Evolutionary conservation across 192 early-diverging fungal species (phyloP).

Genomic region (Glomus cerebriforme): DNA sequence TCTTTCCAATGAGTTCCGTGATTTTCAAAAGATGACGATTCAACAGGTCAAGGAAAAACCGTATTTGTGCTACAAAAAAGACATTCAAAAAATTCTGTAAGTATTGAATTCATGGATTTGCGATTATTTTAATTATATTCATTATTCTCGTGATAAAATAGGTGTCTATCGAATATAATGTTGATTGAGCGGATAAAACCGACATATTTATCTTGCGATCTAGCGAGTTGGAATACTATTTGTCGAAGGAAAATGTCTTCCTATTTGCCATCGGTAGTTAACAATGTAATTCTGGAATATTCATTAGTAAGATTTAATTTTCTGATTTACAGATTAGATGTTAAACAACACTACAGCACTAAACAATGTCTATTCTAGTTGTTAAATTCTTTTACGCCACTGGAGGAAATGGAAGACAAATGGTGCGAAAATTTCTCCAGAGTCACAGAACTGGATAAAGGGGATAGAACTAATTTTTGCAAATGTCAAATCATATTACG

Average conservation of each 20-base stretch:
- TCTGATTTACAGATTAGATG: conserved; percentile 13
- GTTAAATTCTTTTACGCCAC: conserved; percentile 24
- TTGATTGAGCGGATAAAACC: conserved; percentile 25
- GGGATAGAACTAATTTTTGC: conserved; percentile 24
- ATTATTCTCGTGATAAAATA: conserved; percentile 17
- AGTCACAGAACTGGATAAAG: conserved; percentile 19
- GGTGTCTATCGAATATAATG: conserved; percentile 28
- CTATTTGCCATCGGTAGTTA: conserved; percentile 16
- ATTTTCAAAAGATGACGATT: conserved; percentile 27
- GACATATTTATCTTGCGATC: conserved; percentile 22
- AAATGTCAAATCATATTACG: conserved; percentile 24
- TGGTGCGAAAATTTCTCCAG: conserved; percentile 24
- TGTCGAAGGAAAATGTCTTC: conserved; percentile 22
- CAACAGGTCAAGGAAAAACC: conserved; percentile 14
- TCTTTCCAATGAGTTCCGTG: conserved; percentile 20
- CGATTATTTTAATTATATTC: neutral
- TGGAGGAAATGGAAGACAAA: conserved; percentile 15
- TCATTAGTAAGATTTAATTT: conserved; percentile 29
- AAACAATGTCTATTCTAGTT: conserved; percentile 19
- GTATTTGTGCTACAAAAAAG: conserved; percentile 19
- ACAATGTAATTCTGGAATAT: conserved; percentile 21
- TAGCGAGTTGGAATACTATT: conserved; percentile 20
- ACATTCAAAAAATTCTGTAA: conserved; percentile 26
- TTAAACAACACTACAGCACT: conserved; percentile 8
- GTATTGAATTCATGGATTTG: conserved; percentile 22